Percentiles rank a stretch among this genome's conserved stretches.
Conservation (phyloP, 2,329 filamentous ascomycete species). For the Podosphaera aphanis region DNA sequence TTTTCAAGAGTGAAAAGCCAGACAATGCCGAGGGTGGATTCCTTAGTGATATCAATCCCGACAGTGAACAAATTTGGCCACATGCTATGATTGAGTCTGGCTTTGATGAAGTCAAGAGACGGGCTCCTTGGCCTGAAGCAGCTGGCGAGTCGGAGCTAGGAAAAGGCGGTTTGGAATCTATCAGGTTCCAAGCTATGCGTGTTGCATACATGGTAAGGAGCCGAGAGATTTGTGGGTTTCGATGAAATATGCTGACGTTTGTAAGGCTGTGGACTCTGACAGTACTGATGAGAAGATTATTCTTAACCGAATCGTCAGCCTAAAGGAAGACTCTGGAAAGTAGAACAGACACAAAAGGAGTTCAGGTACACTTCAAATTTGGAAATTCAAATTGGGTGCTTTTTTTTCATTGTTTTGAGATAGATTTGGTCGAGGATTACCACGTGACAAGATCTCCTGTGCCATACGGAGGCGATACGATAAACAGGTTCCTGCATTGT, state of each 20-base stretch:
- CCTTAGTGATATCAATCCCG: conserved; percentile 60
- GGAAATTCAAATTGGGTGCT: too few species aligned
- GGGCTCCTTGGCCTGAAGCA: conserved; percentile 63
- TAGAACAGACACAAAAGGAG: conserved; percentile 3
- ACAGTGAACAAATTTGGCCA: conserved; percentile 59
- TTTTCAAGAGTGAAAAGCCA: conserved; percentile 76
- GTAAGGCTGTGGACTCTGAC: conserved; percentile 47
- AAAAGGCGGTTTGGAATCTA: conserved; percentile 42
- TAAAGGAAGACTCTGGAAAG: conserved; percentile 74
- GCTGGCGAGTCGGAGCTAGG: conserved; percentile 38
- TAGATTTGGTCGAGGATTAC: too few species aligned
- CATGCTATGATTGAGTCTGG: conserved; percentile 65
- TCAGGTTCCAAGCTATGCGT: conserved; percentile 78
- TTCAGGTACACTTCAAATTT: too few species aligned
- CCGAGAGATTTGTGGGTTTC: neutral
- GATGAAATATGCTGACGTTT: neutral
- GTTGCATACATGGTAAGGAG: conserved; percentile 42
- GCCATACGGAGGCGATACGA: too few species aligned
- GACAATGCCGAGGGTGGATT: conserved; percentile 57
- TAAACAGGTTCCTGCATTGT: too few species aligned
- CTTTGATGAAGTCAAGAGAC: conserved; percentile 48
- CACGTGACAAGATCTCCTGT: too few species aligned
- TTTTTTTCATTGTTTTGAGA: too few species aligned
- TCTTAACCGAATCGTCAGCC: conserved; percentile 71
- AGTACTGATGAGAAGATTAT: conserved; percentile 59